Evolutionary conservation across 495 filamentous ascomycete genomes (phyloP).

Genomic region (Aspergillus sclerotiicarbonarius): DNA sequence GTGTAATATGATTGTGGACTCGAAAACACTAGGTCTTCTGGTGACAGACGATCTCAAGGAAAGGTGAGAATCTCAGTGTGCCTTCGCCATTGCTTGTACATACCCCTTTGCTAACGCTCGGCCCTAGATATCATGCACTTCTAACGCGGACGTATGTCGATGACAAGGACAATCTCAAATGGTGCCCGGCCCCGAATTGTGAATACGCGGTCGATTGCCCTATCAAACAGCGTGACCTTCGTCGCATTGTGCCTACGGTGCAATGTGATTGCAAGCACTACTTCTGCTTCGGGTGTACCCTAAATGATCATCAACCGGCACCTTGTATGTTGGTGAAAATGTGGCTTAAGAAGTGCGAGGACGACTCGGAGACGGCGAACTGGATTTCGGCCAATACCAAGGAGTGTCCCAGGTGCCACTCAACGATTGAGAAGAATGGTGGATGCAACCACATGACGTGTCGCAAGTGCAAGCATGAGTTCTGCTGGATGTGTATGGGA

Average conservation of each 20-base stretch:
- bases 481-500: constrained; percentile 99
- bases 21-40: constrained; percentile 79
- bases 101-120: constrained; percentile 13
- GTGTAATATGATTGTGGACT: constrained; percentile 89
- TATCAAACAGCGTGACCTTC: constrained; percentile 80
- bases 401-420: constrained; percentile 92
- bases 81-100: neutral
- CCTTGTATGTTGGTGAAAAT: constrained; percentile 89
- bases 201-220: constrained; percentile 85
- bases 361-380: constrained; percentile 97
- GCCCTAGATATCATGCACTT: constrained; percentile 71
- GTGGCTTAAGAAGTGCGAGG: constrained; percentile 98
- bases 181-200: constrained; percentile 97
- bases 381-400: constrained; percentile 99
- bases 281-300: constrained; percentile 97
- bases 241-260: constrained; percentile 84
- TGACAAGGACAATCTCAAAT: constrained; percentile 89
- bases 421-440: constrained; percentile 98
- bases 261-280: constrained; percentile 75
- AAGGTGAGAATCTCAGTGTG: constrained; percentile 43
- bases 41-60: constrained; percentile 70
- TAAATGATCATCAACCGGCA: constrained; percentile 88
- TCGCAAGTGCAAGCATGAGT: constrained; percentile 96
- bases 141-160: constrained; percentile 95
- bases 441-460: constrained; percentile 99